Base-by-base conservation (phyloP, 1,139 yeast genomes). In the Nakaseomyces nivariensis region DNA sequence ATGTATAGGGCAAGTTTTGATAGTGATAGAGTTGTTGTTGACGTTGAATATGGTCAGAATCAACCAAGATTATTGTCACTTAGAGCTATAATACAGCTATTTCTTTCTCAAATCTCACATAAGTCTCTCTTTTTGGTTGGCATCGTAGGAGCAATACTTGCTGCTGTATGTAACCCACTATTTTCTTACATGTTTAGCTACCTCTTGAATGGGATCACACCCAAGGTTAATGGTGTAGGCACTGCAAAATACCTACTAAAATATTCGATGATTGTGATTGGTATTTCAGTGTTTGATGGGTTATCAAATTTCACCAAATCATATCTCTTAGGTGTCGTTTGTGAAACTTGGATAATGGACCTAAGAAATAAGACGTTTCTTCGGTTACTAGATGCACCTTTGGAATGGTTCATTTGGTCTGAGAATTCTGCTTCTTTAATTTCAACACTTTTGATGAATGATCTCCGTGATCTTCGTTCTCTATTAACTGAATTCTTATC, bases 141-240 rank as follows among this genome's bases (percentile, higher is more conserved):
- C 0, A 49, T 85, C 0, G 0, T 75, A 0, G 57, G 75, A 4
- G 72, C 90, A 0, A 56, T 81, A 0, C 49, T 76, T 0, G 80
- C 81, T 53, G 92, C 95, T 9, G 75, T 75, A 0, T 67, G 78
- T 1, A 81, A 79, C 52, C 97, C 98, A 0, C 67, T 85, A 0
- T 88, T 92, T 56, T 85, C 97, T 0, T 89, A 67, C 60, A 77
- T 85, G 41, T 81, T 90, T 56, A 79, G 97, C 0, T 79, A 80
- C 54, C 68, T 90, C 5, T 68, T 90, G 26, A 63, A 74, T 26
- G 81, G 78, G 26, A 73, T 83, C 62, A 72, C 82, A 7, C 75
- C 77, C 29, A 46, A 54, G 37, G 50, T 54, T 3, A 52, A 59
- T 38, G 66, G 67, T 4, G 70, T 76, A 0, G 60, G 72, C 1